Evolutionary conservation across 306 rosid genomes (phyloP).

Genomic region (Dalbergia cochinchinensis): DNA sequence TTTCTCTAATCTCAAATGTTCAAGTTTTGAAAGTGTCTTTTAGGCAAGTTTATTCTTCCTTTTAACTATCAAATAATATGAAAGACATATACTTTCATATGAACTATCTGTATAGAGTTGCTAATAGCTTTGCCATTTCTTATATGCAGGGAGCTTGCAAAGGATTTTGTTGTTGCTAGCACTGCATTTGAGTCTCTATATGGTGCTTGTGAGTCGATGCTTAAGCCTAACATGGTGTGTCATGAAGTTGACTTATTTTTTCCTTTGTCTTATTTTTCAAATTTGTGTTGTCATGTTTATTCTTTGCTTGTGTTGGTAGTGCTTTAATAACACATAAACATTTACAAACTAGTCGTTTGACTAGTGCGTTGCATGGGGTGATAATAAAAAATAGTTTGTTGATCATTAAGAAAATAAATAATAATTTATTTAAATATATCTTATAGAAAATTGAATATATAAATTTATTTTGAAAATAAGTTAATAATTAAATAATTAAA

Average conservation of each 20-base stretch:
- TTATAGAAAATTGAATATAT: too few species aligned
- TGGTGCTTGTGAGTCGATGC: slow-evolving; percentile 99
- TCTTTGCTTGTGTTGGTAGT: slow-evolving; percentile 9
- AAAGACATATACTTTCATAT: neutral
- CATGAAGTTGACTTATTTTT: slow-evolving; percentile 32
- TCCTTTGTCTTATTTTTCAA: slow-evolving; percentile 13
- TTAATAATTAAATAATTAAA: too few species aligned
- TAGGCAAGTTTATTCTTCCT: slow-evolving; percentile 18
- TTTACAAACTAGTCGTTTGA: too few species aligned
- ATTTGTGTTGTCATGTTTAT: neutral
- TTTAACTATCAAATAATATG: slow-evolving; percentile 33
- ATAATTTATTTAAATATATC: too few species aligned
- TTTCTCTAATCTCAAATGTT: slow-evolving; percentile 35
- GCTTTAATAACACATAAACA: slow-evolving; percentile 9
- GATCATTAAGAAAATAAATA: too few species aligned
- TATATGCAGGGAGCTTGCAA: slow-evolving; percentile 89
- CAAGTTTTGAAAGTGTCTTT: slow-evolving; percentile 25
- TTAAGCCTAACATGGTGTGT: slow-evolving; percentile 94
- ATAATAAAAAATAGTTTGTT: too few species aligned
- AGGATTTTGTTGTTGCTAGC: slow-evolving; percentile 96
- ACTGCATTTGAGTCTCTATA: slow-evolving; percentile 94
- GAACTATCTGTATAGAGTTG: neutral
- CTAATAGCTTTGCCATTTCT: slow-evolving; percentile 22
- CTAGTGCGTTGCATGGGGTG: too few species aligned
- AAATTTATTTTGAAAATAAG: too few species aligned